Evolutionary conservation across 2,329 filamentous ascomycete species (phyloP).

Genomic region (Lithohypha guttulata): DNA sequence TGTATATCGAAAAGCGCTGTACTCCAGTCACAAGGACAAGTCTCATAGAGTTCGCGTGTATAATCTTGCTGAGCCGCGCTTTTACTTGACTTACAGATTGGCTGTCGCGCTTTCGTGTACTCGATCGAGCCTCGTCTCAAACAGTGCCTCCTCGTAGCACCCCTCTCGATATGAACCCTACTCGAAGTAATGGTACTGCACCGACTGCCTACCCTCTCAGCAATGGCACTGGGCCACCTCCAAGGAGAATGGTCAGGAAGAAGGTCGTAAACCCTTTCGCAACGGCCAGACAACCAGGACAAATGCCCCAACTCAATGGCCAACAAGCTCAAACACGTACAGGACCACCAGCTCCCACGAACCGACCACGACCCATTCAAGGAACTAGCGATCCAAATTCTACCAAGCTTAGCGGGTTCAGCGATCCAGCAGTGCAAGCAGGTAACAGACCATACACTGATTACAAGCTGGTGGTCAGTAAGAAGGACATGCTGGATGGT

Average conservation of each 20-base stretch:
- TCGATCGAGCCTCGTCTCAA: too few relatives aligned
- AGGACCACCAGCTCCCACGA: slow-evolving; percentile 5
- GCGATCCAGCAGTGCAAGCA: slow-evolving; percentile 17
- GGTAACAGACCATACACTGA: slow-evolving; percentile 33
- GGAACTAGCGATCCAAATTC: slow-evolving; percentile 9
- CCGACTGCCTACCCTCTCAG: slow-evolving; percentile 11
- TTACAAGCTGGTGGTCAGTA: slow-evolving; percentile 70
- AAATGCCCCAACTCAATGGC: slow-evolving; percentile 13
- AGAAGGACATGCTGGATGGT: slow-evolving; percentile 65
- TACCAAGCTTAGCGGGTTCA: slow-evolving; percentile 21
- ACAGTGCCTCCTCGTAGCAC: too few relatives aligned
- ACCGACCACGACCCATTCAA: slow-evolving; percentile 8
- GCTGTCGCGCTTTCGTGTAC: too few relatives aligned
- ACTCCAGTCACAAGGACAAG: too few relatives aligned
- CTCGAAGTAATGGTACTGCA: slow-evolving; percentile 11
- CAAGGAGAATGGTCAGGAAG: slow-evolving; percentile 16
- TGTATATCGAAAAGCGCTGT: too few relatives aligned
- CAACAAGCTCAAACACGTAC: slow-evolving; percentile 12
- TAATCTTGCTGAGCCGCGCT: too few relatives aligned
- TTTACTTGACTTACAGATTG: too few relatives aligned
- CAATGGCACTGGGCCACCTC: slow-evolving; percentile 9
- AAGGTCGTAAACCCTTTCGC: slow-evolving; percentile 17
- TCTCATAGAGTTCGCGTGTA: too few relatives aligned
- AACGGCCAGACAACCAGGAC: slow-evolving; percentile 9
- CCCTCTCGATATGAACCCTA: slow-evolving; percentile 20